Evolutionary conservation across 768 basidiomycete species (phyloP), one percentile per base, ranked within the genome.

Genomic region (button mushroom (Agaricus bisporus)): DNA sequence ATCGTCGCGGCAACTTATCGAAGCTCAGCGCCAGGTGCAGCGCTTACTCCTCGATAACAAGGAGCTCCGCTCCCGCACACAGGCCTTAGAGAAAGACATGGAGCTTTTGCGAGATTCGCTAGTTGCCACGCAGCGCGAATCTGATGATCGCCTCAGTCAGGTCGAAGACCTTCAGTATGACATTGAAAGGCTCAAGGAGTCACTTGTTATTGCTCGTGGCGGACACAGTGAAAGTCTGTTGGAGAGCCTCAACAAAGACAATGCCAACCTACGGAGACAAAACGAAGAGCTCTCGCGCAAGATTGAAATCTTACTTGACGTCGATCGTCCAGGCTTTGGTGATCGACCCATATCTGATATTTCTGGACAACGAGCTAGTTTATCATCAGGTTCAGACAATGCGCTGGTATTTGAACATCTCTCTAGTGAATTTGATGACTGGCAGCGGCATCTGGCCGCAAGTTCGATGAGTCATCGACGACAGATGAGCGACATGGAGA

Each of bases 241-340:
- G 36, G 91, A 95, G 69, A 86, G 85, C 66, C 80, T 97, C 57
- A 85, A 84, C 66, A 80, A 75, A 66, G 91, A 95, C 65, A 94
- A 93, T 67, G 76, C 80, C 15, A 77, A 72, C 29, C 81, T 94
- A 55, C 84, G 86, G 66, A 81, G 82, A 53, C 91, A 94, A 69
- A 94, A 94, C 66, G 87, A 90, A 63, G 85, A 92, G 60, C 79
- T 94, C 41, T 85, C 86, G n/a, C 90, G 91, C 66, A 93, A 92
- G 77, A 92, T 95, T 60, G 88, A 84, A 53, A 77, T 95, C 44
- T 76, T 95, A 14, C 79, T 95, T 49, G 91, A 93, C 61, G 91
- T 89, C 41, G 90, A 92, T 61, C 87, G 88, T 60, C 81, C 87
- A 18, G 73, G 79, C 3, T 91, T 85, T 28, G 73, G 74, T 45